These are phyloP conservation scores for Hirschfeldia incana DNA, from an alignment of 345 rosid genomes.

Conservation along the genomic window DNA sequence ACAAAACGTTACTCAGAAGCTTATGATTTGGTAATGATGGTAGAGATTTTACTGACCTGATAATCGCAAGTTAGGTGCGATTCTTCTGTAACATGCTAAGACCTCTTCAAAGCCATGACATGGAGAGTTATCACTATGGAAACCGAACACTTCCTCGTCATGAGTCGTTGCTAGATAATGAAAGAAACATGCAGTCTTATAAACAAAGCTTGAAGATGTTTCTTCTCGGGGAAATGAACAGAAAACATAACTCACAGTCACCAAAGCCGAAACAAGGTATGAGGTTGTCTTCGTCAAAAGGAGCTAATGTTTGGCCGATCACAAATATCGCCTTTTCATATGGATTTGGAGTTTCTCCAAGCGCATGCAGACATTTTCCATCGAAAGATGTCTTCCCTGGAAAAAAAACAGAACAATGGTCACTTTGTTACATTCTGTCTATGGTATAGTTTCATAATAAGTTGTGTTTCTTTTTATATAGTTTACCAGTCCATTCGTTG, in stretches of 20 bases:
- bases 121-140: slow-evolving; percentile 65
- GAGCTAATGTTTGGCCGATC: slow-evolving; percentile 74
- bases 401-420: neutral
- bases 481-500: slow-evolving; percentile 87
- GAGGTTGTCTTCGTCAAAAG: slow-evolving; percentile 83
- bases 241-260: slow-evolving; percentile 36
- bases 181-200: neutral
- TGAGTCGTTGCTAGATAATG: slow-evolving; percentile 61
- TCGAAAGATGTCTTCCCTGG: slow-evolving; percentile 60
- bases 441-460: neutral
- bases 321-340: slow-evolving; percentile 78
- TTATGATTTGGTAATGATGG: neutral
- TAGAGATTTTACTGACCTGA: slow-evolving; percentile 47
- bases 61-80: slow-evolving; percentile 60
- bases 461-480: neutral
- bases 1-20: neutral
- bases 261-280: slow-evolving; percentile 91
- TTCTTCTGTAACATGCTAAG: slow-evolving; percentile 61
- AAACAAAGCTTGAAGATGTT: neutral
- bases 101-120: slow-evolving; percentile 92
- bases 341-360: slow-evolving; percentile 62
- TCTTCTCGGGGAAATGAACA: neutral
- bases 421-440: slow-evolving; percentile 12
- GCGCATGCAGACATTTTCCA: slow-evolving; percentile 61
- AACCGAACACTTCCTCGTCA: slow-evolving; percentile 71